Base-by-base conservation (phyloP, 495 filamentous ascomycete genomes). In the Rhypophila decipiens region DNA sequence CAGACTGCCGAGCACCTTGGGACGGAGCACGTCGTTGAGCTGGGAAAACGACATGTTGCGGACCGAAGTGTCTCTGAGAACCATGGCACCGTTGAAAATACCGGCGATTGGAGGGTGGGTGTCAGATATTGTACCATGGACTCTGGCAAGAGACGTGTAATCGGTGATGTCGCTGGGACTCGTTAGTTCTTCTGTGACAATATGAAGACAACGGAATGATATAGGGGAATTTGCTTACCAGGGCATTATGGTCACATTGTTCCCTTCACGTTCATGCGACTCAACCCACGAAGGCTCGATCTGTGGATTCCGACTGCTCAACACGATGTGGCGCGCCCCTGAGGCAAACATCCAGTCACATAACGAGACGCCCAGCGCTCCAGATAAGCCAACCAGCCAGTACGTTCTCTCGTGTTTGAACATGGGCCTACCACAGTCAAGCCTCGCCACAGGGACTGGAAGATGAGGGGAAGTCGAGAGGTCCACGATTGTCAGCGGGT, bases 21-120 rank as follows among this genome's bases (percentile, higher is more conserved):
- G 73, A n/a, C 69, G 64, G 45, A 79, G 69, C 10, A 68, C 50
- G 4, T 64, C 49, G 33, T 79, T 74, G 45, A 74, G 40, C 5
- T 24, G 12, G 13, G 38, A 22, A 18, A 47, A 27, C 8, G 34
- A 60, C 66, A 79, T 73, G 17, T 74, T 71, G 42, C 68, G 65
- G 42, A 78, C 70, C 17, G 67, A 56, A 10, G 61, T 51, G 46
- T 80, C 77, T 50, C 72, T 43, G 5, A 72, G 74, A 9, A 80
- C 72, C 70, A 71, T 72, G 9, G 67, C 60, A 2, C 60, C 62
- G 21, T 72, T 60, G 34, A 70, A 58, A 23, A 75, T 72, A 19
- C 81, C 81, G 22, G 58, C 67, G 34, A 84, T 66, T 8, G 71
- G 70, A 4, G 75, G 74, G 61, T 77, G 59, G 2, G 44, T 57